phyloP scores from a whole-genome alignment of 225 moss, liverwort and hornwort species.

The Takakia lepidozioides region DNA sequence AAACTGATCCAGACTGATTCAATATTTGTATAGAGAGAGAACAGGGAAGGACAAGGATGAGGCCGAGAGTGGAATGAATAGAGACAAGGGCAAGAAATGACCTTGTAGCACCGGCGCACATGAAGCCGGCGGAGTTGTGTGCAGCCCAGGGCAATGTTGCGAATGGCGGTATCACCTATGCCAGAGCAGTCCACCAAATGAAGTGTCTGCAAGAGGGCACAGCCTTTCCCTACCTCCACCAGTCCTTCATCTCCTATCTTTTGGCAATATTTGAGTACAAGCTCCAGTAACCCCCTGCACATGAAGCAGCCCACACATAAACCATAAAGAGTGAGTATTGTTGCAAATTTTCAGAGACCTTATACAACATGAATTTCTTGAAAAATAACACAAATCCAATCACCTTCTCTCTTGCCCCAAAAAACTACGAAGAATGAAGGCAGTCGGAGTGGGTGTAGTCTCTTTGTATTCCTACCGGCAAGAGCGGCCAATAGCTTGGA shows the following conservation, averaged over 20 bases:
- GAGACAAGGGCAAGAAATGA: slow-evolving; percentile 3
- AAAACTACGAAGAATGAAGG: no score
- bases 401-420: no score
- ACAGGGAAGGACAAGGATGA: no score
- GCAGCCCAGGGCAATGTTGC: slow-evolving; percentile 61
- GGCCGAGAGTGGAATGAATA: no score
- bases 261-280: slow-evolving; percentile 66
- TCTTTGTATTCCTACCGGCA: slow-evolving; percentile 35
- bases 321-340: no score
- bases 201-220: slow-evolving; percentile 47
- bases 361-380: neutral
- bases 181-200: slow-evolving; percentile 68
- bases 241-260: slow-evolving; percentile 71
- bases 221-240: slow-evolving; percentile 68
- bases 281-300: slow-evolving; percentile 54
- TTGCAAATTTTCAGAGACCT: no score
- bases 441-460: no score
- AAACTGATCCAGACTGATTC: no score
- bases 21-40: no score
- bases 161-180: slow-evolving; percentile 52
- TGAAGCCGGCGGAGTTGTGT: slow-evolving; percentile 47
- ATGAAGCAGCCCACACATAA: neutral
- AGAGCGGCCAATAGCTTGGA: slow-evolving; percentile 65
- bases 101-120: slow-evolving; percentile 73
- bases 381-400: no score